Evolutionary conservation across 331 rosid genomes (phyloP), one percentile per base, ranked within the genome.

Genomic region (Spiraea crenata): DNA sequence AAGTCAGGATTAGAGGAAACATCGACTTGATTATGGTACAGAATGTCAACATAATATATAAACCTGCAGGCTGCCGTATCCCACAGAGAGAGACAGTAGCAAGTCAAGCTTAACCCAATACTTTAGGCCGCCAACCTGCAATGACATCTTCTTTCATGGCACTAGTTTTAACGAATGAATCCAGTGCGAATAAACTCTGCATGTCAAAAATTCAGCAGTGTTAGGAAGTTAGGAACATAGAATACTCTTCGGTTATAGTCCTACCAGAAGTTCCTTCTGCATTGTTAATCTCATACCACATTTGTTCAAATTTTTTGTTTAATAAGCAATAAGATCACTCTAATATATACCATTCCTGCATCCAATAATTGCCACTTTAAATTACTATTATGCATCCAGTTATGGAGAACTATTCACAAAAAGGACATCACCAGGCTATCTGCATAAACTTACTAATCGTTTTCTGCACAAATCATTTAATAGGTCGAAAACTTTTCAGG

Each of bases 41-140:
- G 31, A 68, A 65, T 41, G 64, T 71, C 44, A 52, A 57, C 54
- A 11, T 63, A 42, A 45, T 13, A 9, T 51, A 64, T 45, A 31
- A n/a, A 44, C 63, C 49, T 69, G 5, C 3, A 20, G 31, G 35
- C 49, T 69, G 5, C 3, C 20, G 31, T 39, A 19, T 7, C 57
- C 17, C 20, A 60, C 47, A 5, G 15, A 69, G 11, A 56, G 10
- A 52, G 9, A 54, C 31, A 25, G 19, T 38, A 67, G 19, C 34
- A 6, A 41, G 19, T 63, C 70, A 41, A 72, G 67, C 70, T 85
- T 79, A 90, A 77, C 87, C 91, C 57, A 87, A 84, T 44, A 90
- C 96, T 81, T 93, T 93, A 6, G 99, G 85, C 75, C 97, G 92
- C 99, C 99, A 93, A 79, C 99, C 99, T 3, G 82, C 92, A 74